These are phyloP conservation scores for Fimicolochytrium jonesii DNA, from an alignment of 192 early-diverging fungal species.

Conservation along the genomic window DNA sequence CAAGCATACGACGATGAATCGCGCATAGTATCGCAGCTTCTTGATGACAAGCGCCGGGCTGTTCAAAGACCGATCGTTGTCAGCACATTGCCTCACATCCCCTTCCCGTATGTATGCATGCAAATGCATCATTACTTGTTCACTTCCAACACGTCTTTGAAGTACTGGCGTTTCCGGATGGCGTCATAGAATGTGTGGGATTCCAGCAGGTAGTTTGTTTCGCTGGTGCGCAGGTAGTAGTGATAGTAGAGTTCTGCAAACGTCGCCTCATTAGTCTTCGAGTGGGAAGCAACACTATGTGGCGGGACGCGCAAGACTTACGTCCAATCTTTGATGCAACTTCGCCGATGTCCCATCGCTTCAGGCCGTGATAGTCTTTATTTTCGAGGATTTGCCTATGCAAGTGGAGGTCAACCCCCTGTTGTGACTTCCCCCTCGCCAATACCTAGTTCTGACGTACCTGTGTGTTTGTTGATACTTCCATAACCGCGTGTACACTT, in stretches of 20 bases:
- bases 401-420: no score
- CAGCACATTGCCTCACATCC: no score
- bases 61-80: no score
- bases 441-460: no score
- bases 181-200: constrained; percentile 96
- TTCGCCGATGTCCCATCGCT: constrained; percentile 97
- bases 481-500: constrained; percentile 97
- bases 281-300: neutral
- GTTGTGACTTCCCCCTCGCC: neutral
- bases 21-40: constrained; percentile 94
- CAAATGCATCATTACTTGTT: constrained; percentile 72
- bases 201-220: constrained; percentile 94
- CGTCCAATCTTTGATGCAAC: constrained; percentile 98
- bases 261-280: constrained; percentile 35
- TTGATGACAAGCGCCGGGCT: constrained; percentile 93
- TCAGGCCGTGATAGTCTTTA: constrained; percentile 85
- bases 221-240: constrained; percentile 78
- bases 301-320: constrained; percentile 41
- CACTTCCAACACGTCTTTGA: constrained; percentile 87
- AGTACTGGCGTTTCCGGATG: constrained; percentile 90
- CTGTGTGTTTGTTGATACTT: constrained; percentile 91
- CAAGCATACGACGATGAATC: constrained; percentile 93
- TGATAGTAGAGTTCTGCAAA: constrained; percentile 49
- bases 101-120: no score
- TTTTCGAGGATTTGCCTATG: constrained; percentile 79